Base-by-base conservation (phyloP, 306 rosid genomes). In the Chamaecrista fasciculata region DNA sequence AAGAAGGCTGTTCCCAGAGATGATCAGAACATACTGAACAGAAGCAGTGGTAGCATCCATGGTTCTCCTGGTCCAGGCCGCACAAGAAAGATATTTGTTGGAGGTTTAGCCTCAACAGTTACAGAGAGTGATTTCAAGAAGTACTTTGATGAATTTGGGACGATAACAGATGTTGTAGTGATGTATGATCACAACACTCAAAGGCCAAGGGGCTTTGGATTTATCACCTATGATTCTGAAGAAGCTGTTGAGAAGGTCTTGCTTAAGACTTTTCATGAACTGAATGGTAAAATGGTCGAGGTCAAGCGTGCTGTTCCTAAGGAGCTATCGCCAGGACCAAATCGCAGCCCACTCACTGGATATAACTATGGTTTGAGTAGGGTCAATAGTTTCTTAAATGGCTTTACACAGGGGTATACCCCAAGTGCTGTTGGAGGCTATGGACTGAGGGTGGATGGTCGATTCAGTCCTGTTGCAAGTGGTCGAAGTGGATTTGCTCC, bases 251-350 rank as follows among this genome's bases (percentile, higher is more conserved):
- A 95, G 73, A 87, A 81, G 76, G 96, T 91, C 71, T 82, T 95
- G 71, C 82, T 84, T 10, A 89, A 86, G 79, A 95, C 96, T 4
- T 95, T 95, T 65, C 99, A 95, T 79, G 97, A 91, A 76, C 79
- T 95, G 76, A 95, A 95, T 44, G 99, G 99, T 37, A 95, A 95
- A 85, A 87, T 89, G 99, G 99, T 91, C 69, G 99, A 95, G 86
- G 99, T 95, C 77, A 95, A 95, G 91, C 86, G 96, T 61, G 99
- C 99, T 42, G 99, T 95, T 80, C 99, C 99, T 4, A 95, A 95
- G 85, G 99, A 95, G 78, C 75, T 87, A 72, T 95, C 99, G 42
- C 96, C 99, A 3, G 92, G 95, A 59, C 91, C 97, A 31, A 84
- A 80, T 76, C 96, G 96, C 69, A 83, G 92, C 59, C 97, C 97